phyloP scores from a whole-genome alignment of 257 asterid genomes.

The Verbena officinalis region DNA sequence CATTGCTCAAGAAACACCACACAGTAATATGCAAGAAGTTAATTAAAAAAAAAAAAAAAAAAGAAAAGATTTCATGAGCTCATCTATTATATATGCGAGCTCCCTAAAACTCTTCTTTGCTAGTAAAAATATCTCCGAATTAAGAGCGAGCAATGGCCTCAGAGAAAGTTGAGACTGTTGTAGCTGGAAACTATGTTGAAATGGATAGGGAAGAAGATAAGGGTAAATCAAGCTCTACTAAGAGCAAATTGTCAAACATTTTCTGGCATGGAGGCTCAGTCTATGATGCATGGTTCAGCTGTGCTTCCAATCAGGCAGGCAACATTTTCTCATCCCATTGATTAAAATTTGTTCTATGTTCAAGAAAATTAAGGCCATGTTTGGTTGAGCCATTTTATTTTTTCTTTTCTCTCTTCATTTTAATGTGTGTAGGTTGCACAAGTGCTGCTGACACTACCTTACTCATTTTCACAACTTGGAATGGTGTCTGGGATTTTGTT shows the following conservation, averaged over 20 bases:
- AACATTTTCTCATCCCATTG: neutral
- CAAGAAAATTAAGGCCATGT: too few species aligned
- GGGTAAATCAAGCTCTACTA: conserved; percentile 40
- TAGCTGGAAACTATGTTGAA: conserved; percentile 81
- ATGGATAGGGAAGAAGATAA: conserved; percentile 70
- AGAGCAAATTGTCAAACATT: conserved; percentile 51
- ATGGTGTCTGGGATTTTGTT: conserved; percentile 73
- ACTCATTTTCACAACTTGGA: conserved; percentile 91
- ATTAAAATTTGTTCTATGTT: neutral
- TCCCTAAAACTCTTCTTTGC: conserved; percentile 30
- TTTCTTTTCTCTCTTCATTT: neutral
- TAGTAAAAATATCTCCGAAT: neutral
- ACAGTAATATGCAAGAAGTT: conserved; percentile 27
- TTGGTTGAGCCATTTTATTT: too few species aligned
- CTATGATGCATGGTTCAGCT: conserved; percentile 97
- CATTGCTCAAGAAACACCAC: conserved; percentile 45
- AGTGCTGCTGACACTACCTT: conserved; percentile 84
- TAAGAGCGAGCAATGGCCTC: conserved; percentile 58
- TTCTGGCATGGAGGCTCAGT: conserved; percentile 96
- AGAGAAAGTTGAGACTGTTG: conserved; percentile 79
- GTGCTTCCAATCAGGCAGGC: conserved; percentile 95
- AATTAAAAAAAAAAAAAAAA: neutral
- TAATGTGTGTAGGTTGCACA: conserved; percentile 68
- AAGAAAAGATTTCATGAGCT: neutral
- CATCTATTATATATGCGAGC: conserved; percentile 35